Base-by-base conservation (phyloP, 345 rosid species). In the Euphorbia tirucalli region DNA sequence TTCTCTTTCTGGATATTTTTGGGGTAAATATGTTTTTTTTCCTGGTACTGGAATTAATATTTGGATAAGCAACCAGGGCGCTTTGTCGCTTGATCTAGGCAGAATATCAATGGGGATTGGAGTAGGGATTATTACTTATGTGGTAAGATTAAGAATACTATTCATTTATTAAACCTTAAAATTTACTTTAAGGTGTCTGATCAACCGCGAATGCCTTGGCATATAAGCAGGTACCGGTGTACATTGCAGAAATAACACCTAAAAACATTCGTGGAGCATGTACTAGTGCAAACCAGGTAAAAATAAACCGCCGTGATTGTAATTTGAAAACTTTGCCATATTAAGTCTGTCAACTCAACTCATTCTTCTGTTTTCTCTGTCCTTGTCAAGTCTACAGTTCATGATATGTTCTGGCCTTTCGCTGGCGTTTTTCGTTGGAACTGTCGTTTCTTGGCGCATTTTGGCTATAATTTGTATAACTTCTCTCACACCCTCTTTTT, bases 231-330 rank as follows among this genome's bases (percentile, higher is more conserved):
- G 85, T 82, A 24, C 86, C 86, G 8, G 80, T 82, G 16, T 83
- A 85, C 59, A 72, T 80, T n/a, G n/a, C n/a, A n/a, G 85, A 85
- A 76, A 81, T 81, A 68, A 71, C 85, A 50, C 87, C 87, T 11
- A 77, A 83, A 66, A 27, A 58, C 27, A 7, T 78, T 28, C 82
- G 87, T 9, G 87, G 89, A 19, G 76, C 78, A 10, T 68, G 79
- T 68, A 19, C 80, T 3, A 31, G 65, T 66, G 61, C 65, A 44
- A 66, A 43, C 57, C 71, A 74, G 77, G 77, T 74, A n/a, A 35
- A 35, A 25, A 72, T 16, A 18, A 16, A 9, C 37, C 11, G n/a
- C 52, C 41, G 1, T 30, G 10, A 13, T 8, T 46, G 11, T 2
- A 41, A 21, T 10, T 22, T 31, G 32, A n/a, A n/a, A n/a, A n/a